Evolutionary conservation across 2,329 filamentous ascomycete species (phyloP), one percentile per base, ranked within the genome.

Genomic region (Diaporthe ilicicola): DNA sequence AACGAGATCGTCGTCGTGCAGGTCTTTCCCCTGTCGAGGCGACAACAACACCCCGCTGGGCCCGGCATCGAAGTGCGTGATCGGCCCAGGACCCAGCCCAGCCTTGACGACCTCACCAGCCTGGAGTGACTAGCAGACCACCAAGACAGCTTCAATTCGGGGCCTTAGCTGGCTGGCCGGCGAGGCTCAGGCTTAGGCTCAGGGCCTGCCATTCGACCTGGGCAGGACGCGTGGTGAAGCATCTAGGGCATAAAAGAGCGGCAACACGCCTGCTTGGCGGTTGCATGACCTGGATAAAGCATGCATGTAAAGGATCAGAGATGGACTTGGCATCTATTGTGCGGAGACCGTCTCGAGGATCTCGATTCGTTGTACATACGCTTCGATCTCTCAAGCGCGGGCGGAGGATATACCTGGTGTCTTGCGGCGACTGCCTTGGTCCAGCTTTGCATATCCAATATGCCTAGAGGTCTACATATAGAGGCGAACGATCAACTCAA

Each of bases 51-150:
- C 73, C 81, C 92, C 39, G 88, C 95, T 66, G 94, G 94, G 0
- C 94, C 94, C 4, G 94, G 95, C 15, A 90, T 98, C 74, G 94
- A 97, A 81, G 87, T 95, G 74, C 87, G 91, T 77, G 90, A 95
- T 69, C 87, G 91, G 77, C 88, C 90, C 53, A 86, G 86, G 79
- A 83, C 86, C 73, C 83, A 87, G 48, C 83, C 86, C 76, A 87
- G 88, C 75, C 77, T 95, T 77, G 85, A 90, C 71, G 90, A 92
- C 77, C 86, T 92, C 75, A 88, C 92, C 19, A 89, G 90, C 74
- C 78, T 94, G 81, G 92, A 95, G 83, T 93, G 82, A 83, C 66
- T 68, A 68, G 66, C 54, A 61, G 66, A 68, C 19, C 39, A 48
- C 22, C 44, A 55, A 19, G 55, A 39, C 54, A 55, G 66, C 54